phyloP scores from a whole-genome alignment of 768 basidiomycete species.

The Albatrellus ellisii region DNA sequence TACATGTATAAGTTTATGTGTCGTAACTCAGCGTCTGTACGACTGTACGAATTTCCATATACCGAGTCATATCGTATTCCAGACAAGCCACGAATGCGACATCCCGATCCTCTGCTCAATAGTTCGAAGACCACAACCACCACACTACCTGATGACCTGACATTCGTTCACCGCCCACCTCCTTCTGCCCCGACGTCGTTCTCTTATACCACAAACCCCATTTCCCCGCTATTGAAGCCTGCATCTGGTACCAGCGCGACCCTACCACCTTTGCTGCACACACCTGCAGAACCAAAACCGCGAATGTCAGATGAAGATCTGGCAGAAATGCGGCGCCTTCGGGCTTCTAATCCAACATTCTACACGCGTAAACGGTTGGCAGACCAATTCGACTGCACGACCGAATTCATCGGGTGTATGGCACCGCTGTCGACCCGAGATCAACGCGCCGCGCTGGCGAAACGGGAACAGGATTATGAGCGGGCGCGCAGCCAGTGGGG shows the following conservation, averaged over 20 bases:
- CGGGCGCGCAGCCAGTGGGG: conserved; percentile 49
- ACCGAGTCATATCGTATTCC: too few relatives aligned
- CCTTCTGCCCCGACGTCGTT: conserved; percentile 62
- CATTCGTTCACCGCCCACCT: conserved; percentile 80
- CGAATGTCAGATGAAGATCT: conserved; percentile 41
- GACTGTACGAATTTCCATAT: too few relatives aligned
- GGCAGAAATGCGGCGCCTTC: conserved; percentile 42
- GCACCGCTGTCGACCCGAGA: conserved; percentile 46
- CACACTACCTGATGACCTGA: conserved; percentile 31
- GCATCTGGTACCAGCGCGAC: conserved; percentile 15
- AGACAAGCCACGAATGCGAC: conserved; percentile 13
- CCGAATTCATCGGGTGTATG: conserved; percentile 48
- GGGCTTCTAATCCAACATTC: conserved; percentile 38
- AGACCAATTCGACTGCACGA: conserved; percentile 61
- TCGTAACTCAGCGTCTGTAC: too few relatives aligned
- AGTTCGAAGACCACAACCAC: conserved; percentile 6
- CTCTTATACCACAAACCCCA: conserved; percentile 55
- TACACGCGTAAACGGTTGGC: conserved; percentile 62
- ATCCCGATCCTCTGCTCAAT: conserved; percentile 10
- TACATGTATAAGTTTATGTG: too few relatives aligned
- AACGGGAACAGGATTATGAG: conserved; percentile 34
- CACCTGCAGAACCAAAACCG: conserved; percentile 16
- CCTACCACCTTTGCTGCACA: conserved; percentile 17
- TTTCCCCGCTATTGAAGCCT: conserved; percentile 54
- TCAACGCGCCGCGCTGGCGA: conserved; percentile 28